These are phyloP conservation scores for Neurospora terricola DNA, from an alignment of 495 filamentous ascomycete genomes.

Conservation along the genomic window DNA sequence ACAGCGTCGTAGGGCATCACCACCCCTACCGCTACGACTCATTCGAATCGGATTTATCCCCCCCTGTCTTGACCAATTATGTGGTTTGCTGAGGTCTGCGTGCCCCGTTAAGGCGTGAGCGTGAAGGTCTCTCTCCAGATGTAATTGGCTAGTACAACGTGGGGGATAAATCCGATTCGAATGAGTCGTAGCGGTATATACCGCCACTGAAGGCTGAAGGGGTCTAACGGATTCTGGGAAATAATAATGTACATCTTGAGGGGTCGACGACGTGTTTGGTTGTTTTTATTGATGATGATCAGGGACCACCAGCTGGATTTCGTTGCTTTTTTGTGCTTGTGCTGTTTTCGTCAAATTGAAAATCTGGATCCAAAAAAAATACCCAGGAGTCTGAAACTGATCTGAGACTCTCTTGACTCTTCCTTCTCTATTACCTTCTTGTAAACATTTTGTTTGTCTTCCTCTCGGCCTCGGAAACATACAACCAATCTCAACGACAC, in stretches of 20 bases:
- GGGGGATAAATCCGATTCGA: no score
- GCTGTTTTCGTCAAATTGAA: neutral
- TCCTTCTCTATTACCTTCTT: neutral
- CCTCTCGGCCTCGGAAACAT: neutral
- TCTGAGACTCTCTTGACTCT: neutral
- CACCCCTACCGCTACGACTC: neutral
- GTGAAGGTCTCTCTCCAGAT: no score
- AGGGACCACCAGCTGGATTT: neutral
- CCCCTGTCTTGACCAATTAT: no score
- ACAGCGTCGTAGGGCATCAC: neutral
- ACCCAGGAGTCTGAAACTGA: neutral
- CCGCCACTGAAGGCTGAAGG: neutral
- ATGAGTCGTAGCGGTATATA: neutral
- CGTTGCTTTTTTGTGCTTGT: neutral
- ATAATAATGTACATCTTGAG: neutral
- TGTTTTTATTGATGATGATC: neutral
- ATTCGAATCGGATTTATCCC: no score
- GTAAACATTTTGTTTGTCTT: neutral
- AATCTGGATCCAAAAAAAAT: neutral
- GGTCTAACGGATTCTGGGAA: neutral
- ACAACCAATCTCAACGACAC: neutral
- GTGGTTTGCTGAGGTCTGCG: no score
- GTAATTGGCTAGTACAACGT: no score
- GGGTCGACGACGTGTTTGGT: neutral
- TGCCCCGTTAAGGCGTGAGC: no score